These are phyloP conservation scores for Plasmodium cynomolgi DNA, from an alignment of 169 alveolate genomes.

Conservation along the genomic window DNA sequence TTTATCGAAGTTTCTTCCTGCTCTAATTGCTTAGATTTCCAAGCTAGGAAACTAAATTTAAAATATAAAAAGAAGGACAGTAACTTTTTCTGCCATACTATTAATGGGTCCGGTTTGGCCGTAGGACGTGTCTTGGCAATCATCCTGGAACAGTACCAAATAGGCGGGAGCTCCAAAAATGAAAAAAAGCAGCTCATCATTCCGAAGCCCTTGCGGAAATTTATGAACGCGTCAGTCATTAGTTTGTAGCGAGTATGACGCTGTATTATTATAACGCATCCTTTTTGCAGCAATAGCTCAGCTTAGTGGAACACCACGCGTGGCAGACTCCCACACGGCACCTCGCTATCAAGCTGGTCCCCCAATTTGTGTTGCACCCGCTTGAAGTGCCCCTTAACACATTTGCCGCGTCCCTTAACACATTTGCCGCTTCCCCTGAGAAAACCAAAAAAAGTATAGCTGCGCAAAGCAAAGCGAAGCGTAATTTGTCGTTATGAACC, in stretches of 20 bases:
- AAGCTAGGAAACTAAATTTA: slow-evolving; percentile 78
- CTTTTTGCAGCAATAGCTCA: not conserved
- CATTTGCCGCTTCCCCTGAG: not conserved
- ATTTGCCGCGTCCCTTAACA: not conserved
- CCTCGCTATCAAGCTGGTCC: not conserved
- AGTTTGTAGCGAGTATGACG: not conserved
- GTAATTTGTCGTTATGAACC: not conserved
- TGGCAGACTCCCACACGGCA: not conserved
- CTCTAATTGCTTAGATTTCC: slow-evolving; percentile 83
- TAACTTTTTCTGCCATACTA: slow-evolving; percentile 74
- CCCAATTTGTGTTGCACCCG: not conserved
- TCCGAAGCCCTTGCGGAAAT: slow-evolving; percentile 80
- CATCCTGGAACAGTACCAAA: slow-evolving; percentile 80
- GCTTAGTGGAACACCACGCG: not conserved
- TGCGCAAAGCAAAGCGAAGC: not conserved
- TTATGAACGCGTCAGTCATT: slow-evolving; percentile 45
- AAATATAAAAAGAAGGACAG: slow-evolving; percentile 53
- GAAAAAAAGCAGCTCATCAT: slow-evolving; percentile 70
- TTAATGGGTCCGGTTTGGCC: slow-evolving; percentile 86
- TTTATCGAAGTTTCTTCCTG: slow-evolving; percentile 85
- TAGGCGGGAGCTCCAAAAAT: slow-evolving; percentile 20
- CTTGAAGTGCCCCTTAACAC: not conserved
- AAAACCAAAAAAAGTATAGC: not conserved
- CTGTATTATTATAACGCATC: not conserved
- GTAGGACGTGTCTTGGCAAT: slow-evolving; percentile 85